Conservation (phyloP, 106 monocot species). For the Allium cepa region DNA sequence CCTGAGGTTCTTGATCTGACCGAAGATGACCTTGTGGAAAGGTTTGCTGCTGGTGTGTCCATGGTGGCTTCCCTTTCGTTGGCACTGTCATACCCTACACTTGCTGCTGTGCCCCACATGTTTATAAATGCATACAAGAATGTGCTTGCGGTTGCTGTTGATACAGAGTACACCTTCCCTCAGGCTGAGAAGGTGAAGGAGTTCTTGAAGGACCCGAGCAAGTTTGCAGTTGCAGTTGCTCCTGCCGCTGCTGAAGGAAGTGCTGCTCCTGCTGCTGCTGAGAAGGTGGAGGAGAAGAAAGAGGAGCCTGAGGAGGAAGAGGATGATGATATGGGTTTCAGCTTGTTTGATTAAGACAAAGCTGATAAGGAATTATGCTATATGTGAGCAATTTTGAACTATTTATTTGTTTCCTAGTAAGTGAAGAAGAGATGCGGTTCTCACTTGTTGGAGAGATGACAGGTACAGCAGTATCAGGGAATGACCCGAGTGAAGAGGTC, state of each 20-base stretch:
- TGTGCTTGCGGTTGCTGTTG: conserved; percentile 67
- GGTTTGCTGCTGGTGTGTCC: conserved; percentile 57
- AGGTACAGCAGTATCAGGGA: no score
- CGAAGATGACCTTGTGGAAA: conserved; percentile 73
- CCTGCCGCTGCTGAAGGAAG: conserved; percentile 18
- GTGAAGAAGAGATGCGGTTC: no score
- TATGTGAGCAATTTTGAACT: no score
- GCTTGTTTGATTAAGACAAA: conserved; percentile 46
- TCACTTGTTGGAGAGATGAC: no score
- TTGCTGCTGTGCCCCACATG: conserved; percentile 80
- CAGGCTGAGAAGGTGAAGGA: conserved; percentile 83
- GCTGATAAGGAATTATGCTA: no score
- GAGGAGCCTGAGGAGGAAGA: conserved; percentile 74
- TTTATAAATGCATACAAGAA: conserved; percentile 92
- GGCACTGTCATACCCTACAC: conserved; percentile 69
- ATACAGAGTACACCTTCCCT: conserved; percentile 75
- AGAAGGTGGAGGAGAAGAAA: conserved; percentile 44
- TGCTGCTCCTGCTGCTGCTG: conserved; percentile 22
- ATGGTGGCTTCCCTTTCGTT: conserved; percentile 68
- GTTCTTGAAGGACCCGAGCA: conserved; percentile 91
- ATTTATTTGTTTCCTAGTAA: no score
- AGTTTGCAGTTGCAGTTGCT: conserved; percentile 61
- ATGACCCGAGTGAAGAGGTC: no score
- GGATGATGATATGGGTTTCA: conserved; percentile 72
- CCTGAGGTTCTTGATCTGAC: conserved; percentile 80